These are phyloP conservation scores for Monocercomonoides exilis DNA, from an alignment of 78 protist species.

Conservation along the genomic window DNA sequence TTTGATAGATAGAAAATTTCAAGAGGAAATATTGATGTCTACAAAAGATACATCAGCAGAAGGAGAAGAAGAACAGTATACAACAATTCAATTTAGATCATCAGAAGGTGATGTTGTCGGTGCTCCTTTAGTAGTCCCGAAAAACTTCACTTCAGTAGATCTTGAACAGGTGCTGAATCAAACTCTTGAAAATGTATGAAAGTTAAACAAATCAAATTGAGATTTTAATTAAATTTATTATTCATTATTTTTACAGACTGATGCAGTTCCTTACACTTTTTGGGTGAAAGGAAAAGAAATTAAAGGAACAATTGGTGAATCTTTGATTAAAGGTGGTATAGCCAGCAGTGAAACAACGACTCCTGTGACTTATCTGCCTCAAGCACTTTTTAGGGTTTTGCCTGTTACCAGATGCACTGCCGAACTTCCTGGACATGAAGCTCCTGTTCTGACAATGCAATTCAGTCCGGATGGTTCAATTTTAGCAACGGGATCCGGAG, in stretches of 20 bases:
- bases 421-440: conserved; percentile 69
- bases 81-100: background rate
- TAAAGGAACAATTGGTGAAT: background rate
- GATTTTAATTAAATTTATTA: background rate
- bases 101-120: background rate
- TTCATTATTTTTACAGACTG: background rate
- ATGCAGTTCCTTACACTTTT: conserved; percentile 28
- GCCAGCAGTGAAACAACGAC: conserved; percentile 33
- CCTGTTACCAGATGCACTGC: conserved; percentile 77
- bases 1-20: background rate
- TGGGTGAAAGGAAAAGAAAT: conserved; percentile 29
- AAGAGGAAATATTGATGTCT: background rate
- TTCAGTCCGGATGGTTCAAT: conserved; percentile 81
- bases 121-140: background rate
- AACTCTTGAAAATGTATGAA: background rate
- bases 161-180: conserved; percentile 22
- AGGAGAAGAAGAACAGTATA: background rate
- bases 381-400: conserved; percentile 77
- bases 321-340: background rate
- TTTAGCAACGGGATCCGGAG: conserved; percentile 60
- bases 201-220: background rate
- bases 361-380: conserved; percentile 68
- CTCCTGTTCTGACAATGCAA: conserved; percentile 63
- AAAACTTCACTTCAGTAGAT: background rate
- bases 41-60: background rate